Conservation (phyloP, 1,284 basidiomycete species). For the Vanrija sp. region DNA sequence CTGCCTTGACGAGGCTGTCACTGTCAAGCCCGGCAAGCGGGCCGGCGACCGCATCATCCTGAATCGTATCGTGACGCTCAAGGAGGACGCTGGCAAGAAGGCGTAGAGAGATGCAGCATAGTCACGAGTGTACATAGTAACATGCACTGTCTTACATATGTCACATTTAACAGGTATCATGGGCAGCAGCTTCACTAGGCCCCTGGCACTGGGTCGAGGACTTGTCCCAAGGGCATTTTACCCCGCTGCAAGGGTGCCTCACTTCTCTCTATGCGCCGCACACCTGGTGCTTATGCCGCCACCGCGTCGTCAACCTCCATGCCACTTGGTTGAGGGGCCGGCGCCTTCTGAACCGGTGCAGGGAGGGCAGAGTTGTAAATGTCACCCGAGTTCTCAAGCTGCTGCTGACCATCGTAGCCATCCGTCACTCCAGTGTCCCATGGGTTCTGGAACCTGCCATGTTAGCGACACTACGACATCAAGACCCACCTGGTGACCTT, state of each 20-base stretch:
- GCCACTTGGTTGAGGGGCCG: slow-evolving; percentile 18
- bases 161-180: too few species aligned
- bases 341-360: slow-evolving; percentile 36
- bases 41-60: slow-evolving; percentile 77
- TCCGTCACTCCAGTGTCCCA: slow-evolving; percentile 30
- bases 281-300: not conserved
- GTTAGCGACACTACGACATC: not conserved
- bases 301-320: slow-evolving; percentile 33
- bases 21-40: slow-evolving; percentile 50
- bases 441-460: slow-evolving; percentile 42
- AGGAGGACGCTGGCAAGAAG: slow-evolving; percentile 88
- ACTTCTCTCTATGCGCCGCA: too few species aligned
- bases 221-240: too few species aligned
- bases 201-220: too few species aligned
- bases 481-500: slow-evolving; percentile 72
- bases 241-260: too few species aligned
- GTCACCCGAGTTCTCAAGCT: slow-evolving; percentile 4
- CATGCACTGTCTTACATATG: slow-evolving; percentile 8
- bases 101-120: slow-evolving; percentile 16
- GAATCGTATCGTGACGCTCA: slow-evolving; percentile 90
- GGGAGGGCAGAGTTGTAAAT: slow-evolving; percentile 34
- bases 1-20: slow-evolving; percentile 58
- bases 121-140: not conserved
- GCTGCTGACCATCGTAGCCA: slow-evolving; percentile 5
- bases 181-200: too few species aligned